Evolutionary conservation across 305 asterid species (phyloP).

Genomic region (Fraxinus dipetala): DNA sequence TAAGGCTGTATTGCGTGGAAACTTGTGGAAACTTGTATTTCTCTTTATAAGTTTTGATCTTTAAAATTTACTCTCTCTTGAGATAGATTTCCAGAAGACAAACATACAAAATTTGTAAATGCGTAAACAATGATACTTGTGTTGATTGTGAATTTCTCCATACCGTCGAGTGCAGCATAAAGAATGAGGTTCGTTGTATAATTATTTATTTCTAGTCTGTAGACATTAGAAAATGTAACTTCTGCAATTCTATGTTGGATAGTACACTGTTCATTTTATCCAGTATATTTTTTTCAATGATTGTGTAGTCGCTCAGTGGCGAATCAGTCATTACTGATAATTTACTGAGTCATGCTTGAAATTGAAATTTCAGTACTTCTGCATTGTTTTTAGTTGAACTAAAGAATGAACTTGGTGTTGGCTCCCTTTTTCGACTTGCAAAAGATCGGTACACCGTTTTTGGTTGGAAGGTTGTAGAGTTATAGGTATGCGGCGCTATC

Average conservation of each 20-base stretch:
- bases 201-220: neutral
- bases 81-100: neutral
- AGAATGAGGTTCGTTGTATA: neutral
- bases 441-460: neutral
- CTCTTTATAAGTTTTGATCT: neutral
- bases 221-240: neutral
- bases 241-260: neutral
- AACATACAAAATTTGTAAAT: neutral
- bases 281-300: neutral
- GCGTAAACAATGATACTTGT: neutral
- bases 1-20: neutral
- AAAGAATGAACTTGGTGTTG: neutral
- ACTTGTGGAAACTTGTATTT: slow-evolving; percentile 3
- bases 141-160: neutral
- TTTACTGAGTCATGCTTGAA: neutral
- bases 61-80: neutral
- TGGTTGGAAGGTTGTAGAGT: neutral
- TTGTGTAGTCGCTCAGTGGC: neutral
- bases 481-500: neutral
- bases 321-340: neutral
- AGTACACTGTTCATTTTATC: neutral
- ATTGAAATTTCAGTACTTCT: neutral
- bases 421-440: neutral
- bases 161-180: neutral
- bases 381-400: neutral